Conservation (phyloP, 2,329 filamentous ascomycete genomes). For the Neurospora crassa region DNA sequence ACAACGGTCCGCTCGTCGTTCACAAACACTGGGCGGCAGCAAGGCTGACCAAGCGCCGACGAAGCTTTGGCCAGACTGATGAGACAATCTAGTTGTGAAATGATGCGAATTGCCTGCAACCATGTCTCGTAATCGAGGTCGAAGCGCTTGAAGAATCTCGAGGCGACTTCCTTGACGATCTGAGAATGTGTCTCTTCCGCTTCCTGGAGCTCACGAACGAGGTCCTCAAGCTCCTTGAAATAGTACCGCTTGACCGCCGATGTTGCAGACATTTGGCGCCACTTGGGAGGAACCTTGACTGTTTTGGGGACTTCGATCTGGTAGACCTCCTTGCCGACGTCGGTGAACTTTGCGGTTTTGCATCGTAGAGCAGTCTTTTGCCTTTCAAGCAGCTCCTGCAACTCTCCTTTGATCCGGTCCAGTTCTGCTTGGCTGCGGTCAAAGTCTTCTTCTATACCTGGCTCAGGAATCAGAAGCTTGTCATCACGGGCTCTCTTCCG, state of each 20-base stretch:
- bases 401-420: slow-evolving; percentile 61
- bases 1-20: slow-evolving; percentile 76
- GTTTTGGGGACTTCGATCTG: slow-evolving; percentile 84
- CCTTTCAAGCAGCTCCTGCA: slow-evolving; percentile 61
- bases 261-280: slow-evolving; percentile 96
- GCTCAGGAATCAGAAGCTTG: slow-evolving; percentile 75
- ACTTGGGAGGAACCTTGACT: slow-evolving; percentile 75
- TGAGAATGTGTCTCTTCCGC: slow-evolving; percentile 90
- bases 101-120: slow-evolving; percentile 81
- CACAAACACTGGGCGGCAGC: slow-evolving; percentile 81
- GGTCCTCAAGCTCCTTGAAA: slow-evolving; percentile 68
- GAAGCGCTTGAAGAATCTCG: slow-evolving; percentile 77
- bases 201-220: slow-evolving; percentile 85
- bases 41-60: slow-evolving; percentile 70
- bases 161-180: slow-evolving; percentile 76
- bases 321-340: slow-evolving; percentile 95
- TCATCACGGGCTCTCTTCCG: slow-evolving; percentile 67
- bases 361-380: slow-evolving; percentile 67
- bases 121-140: slow-evolving; percentile 78
- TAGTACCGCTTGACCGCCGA: slow-evolving; percentile 89
- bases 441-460: slow-evolving; percentile 84
- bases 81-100: slow-evolving; percentile 88
- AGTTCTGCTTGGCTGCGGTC: slow-evolving; percentile 74
- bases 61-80: slow-evolving; percentile 90
- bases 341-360: slow-evolving; percentile 62